Percentiles rank a stretch among this genome's conserved stretches.
Conservation (phyloP, 495 filamentous ascomycete genomes). For the Ascodesmis nigricans region DNA sequence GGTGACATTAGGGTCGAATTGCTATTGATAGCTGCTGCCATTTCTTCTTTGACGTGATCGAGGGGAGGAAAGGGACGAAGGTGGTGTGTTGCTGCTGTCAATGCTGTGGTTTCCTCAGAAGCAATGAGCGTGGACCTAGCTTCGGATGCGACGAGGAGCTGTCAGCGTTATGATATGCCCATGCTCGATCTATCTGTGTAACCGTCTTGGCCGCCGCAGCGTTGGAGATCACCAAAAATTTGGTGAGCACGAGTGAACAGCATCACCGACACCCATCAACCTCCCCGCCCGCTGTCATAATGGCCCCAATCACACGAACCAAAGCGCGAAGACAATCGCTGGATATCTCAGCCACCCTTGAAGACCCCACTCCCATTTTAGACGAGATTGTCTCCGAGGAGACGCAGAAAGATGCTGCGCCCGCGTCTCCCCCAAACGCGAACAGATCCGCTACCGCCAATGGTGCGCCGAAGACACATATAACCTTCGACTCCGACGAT, state of each 20-base stretch:
- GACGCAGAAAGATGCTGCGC: background rate
- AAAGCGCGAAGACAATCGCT: slow-evolving; percentile 2
- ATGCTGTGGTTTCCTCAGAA: no score
- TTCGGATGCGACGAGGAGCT: no score
- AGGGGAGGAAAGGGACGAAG: no score
- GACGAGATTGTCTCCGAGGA: background rate
- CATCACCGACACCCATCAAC: background rate
- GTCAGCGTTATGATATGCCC: no score
- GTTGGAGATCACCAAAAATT: no score
- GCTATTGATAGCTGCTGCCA: no score
- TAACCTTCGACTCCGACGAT: slow-evolving; percentile 7
- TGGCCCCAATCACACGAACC: slow-evolving; percentile 13
- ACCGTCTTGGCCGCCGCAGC: background rate
- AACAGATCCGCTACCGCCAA: background rate
- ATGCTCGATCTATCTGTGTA: background rate
- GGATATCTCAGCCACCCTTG: background rate
- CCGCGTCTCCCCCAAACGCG: background rate
- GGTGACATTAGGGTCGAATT: no score
- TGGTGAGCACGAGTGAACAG: no score
- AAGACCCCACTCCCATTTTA: background rate
- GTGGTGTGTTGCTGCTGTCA: no score
- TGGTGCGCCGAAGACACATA: background rate
- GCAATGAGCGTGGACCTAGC: no score
- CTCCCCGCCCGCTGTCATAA: no score
- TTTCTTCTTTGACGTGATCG: no score